Percentiles rank a stretch among this genome's conserved stretches.
Evolutionary conservation across 805 yeast species (phyloP).

Genomic region (Kodamaea restingae): DNA sequence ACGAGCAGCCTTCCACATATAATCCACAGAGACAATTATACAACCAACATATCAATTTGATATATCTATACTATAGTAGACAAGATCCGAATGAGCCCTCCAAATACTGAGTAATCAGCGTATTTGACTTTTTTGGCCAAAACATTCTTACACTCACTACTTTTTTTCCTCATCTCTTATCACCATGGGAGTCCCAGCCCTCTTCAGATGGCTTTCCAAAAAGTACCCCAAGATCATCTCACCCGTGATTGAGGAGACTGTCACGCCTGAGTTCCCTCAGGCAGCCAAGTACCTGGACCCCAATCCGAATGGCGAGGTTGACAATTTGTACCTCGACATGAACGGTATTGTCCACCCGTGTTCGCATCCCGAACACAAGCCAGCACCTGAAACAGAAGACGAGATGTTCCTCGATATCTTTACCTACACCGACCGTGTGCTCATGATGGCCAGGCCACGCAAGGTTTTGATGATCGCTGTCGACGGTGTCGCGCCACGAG

Average conservation of each 20-base stretch:
- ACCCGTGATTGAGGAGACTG: slow-evolving; percentile 77
- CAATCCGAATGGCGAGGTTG: slow-evolving; percentile 94
- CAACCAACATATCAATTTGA: no score
- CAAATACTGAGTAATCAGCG: no score
- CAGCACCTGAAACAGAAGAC: slow-evolving; percentile 94
- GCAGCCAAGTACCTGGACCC: slow-evolving; percentile 69
- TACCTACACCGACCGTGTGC: slow-evolving; percentile 85
- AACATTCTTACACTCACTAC: not conserved
- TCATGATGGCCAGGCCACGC: slow-evolving; percentile 92
- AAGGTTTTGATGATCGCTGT: slow-evolving; percentile 92
- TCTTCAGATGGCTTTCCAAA: slow-evolving; percentile 91
- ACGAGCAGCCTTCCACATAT: no score
- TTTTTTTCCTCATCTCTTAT: not conserved
- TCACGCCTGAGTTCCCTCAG: slow-evolving; percentile 44
- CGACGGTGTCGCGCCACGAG: slow-evolving; percentile 98
- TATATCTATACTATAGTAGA: no score
- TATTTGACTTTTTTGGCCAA: no score
- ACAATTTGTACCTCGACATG: slow-evolving; percentile 93
- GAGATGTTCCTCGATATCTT: slow-evolving; percentile 95
- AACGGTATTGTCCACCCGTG: slow-evolving; percentile 99
- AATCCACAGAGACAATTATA: no score
- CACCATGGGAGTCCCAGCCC: slow-evolving; percentile 93
- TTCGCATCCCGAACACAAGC: slow-evolving; percentile 95
- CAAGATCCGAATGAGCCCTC: no score
- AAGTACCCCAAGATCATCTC: slow-evolving; percentile 93